Base-by-base conservation (phyloP, 164 flowering plant species). In the Tetrastigma voinierianum region DNA sequence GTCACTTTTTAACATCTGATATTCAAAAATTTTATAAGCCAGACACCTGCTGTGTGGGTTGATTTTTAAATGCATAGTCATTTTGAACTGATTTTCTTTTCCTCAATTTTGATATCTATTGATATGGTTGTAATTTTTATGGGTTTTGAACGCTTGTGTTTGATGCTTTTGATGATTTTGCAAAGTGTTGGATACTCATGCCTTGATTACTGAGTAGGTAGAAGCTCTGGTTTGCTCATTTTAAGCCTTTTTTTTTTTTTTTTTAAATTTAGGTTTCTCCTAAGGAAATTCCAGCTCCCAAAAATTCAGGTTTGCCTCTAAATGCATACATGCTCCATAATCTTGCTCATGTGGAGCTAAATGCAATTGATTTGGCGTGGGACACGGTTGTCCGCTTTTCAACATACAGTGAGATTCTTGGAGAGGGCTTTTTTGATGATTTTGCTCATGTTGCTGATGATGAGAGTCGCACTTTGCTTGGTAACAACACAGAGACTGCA, bases 341-440 rank as follows among this genome's bases (percentile, higher is more conserved):
- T 82, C 96, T 95, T 61, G 98, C 98, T 44, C 98, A 95, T 78
- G 96, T n/a, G n/a, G n/a, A 95, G 89, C 83, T 95, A 46, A 95
- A 95, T 74, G 98, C 98, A 13, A 88, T 95, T 69, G 97, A 95
- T 79, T 77, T 95, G 85, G 97, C 98, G 6, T 95, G 98, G 98
- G 98, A 95, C 67, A 91, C 98, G n/a, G 96, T 95, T 57, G 98
- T 90, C 53, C 84, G 98, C 11, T 95, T 95, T 75, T 90, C 97
- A 18, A 87, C 90, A 7, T 85, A 77, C 58, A 20, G 58, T 57
- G 87, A 84, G 43, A 70, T 75, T 70, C 93, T 95, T 62, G 97
- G 96, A 13, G 85, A 90, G 17, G 87, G 82, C 0, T 95, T 95
- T 76, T 95, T 91, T 79, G 83, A 82, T 60, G 97, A 95, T 82